Evolutionary conservation across 2,329 filamentous ascomycete genomes (phyloP), one percentile per base, ranked within the genome.

Genomic region (Cercospora citrullina): DNA sequence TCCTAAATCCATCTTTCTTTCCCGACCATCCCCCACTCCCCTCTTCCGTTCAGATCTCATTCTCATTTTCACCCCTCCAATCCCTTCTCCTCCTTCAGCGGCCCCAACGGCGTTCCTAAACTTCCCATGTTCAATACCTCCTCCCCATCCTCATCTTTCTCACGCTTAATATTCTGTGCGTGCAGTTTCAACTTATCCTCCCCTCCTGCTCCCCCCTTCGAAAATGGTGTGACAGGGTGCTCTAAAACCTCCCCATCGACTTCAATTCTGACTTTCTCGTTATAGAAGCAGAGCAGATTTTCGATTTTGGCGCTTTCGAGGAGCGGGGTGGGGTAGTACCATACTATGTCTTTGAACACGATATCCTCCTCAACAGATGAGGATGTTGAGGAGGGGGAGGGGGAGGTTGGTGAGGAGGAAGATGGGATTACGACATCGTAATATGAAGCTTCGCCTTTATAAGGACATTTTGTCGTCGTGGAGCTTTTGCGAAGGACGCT

Each of bases 201-300:
- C 23, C 53, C 53, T 5, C 26, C 53, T 26, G 53, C 53, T 9
- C 26, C 53, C 3, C 51, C 53, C 2, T 9, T 30, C 23, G 53
- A 57, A 58, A 77, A 80, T 26, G 73, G 73, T 59, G 77, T 77
- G 51, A 74, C 71, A 16, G 77, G 73, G 63, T 72, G 67, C 59
- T 75, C 75, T 58, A 79, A 61, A 68, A 68, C 71, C 65, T 77
- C 69, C n/a, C 77, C 77, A 65, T 79, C 79, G n/a, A 79, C 74
- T 0, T 87, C 87, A n/a, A 90, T 83, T 68, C 90, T 86, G 1
- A 91, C 87, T 77, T 87, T 88, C 75, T 91, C 89, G 69, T 90
- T 89, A 70, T 90, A 90, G 68, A 90, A 91, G 73, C 87, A 90
- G 12, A 64, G 57, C 12, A 68, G 9, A 69, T 87, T 87, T 1